Conservation (phyloP, 2,329 filamentous ascomycete species). For the Peltaster fructicola region DNA sequence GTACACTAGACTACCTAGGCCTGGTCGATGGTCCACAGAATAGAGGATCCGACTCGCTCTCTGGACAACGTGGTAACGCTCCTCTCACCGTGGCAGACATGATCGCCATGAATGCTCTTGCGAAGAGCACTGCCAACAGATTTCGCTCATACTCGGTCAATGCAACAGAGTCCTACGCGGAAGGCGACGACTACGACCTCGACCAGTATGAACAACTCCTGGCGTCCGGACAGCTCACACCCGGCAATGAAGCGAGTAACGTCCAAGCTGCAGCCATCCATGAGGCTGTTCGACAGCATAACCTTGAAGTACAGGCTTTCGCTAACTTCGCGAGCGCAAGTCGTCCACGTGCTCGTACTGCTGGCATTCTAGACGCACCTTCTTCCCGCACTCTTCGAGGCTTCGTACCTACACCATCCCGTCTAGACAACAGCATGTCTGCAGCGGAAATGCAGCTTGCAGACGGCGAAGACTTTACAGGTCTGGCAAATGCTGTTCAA, state of each 20-base stretch:
- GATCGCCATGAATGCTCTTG: slow-evolving; percentile 57
- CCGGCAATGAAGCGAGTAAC: slow-evolving; percentile 38
- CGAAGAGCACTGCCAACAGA: slow-evolving; percentile 56
- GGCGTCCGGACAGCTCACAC: slow-evolving; percentile 43
- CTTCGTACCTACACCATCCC: slow-evolving; percentile 60
- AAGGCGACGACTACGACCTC: slow-evolving; percentile 49
- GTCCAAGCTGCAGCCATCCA: slow-evolving; percentile 41
- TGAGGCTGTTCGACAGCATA: slow-evolving; percentile 72
- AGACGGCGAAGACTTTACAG: slow-evolving; percentile 63
- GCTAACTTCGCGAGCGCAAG: slow-evolving; percentile 66
- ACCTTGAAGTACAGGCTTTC: slow-evolving; percentile 82
- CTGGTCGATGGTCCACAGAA: slow-evolving; percentile 81
- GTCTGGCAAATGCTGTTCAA: slow-evolving; percentile 66
- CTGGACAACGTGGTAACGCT: slow-evolving; percentile 20
- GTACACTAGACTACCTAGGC: slow-evolving; percentile 88
- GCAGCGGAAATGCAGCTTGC: slow-evolving; percentile 56
- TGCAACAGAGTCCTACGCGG: slow-evolving; percentile 91
- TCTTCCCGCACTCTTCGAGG: slow-evolving; percentile 44
- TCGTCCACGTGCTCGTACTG: slow-evolving; percentile 76
- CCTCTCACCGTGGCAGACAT: slow-evolving; percentile 55
- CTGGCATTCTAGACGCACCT: slow-evolving; percentile 72
- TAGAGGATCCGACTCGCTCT: too few species aligned
- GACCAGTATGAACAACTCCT: slow-evolving; percentile 36
- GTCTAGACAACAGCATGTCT: slow-evolving; percentile 58
- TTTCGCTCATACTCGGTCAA: slow-evolving; percentile 98